Percentiles rank a stretch among this genome's conserved stretches.
These are phyloP conservation scores for Rhizophora mangle DNA, from an alignment of 345 rosid species.

Conservation along the genomic window DNA sequence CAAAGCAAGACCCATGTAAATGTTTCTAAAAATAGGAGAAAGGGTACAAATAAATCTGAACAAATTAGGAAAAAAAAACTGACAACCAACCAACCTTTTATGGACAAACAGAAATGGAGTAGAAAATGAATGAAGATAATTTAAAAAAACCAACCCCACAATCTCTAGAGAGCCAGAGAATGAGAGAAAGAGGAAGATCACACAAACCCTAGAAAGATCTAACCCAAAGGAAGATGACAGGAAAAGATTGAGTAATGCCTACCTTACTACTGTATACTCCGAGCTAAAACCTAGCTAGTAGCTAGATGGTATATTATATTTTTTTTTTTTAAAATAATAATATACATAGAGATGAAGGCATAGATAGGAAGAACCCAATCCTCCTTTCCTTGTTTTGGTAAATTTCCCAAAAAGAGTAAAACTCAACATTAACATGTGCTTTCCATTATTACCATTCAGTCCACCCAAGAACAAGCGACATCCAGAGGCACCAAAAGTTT, in stretches of 20 bases:
- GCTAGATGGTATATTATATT: constrained; percentile 20
- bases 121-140: neutral
- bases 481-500: constrained; percentile 32
- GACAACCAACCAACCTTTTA: constrained; percentile 3
- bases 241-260: neutral
- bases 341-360: constrained; percentile 18
- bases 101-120: neutral
- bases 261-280: too few species aligned
- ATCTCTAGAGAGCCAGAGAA: neutral
- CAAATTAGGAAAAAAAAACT: constrained; percentile 19
- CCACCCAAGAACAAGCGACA: constrained; percentile 5
- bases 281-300: constrained; percentile 41
- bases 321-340: constrained; percentile 27
- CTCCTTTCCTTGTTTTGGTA: constrained; percentile 63
- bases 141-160: neutral
- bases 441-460: constrained; percentile 8
- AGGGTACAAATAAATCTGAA: constrained; percentile 8
- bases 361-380: constrained; percentile 36
- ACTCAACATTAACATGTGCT: constrained; percentile 29
- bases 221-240: neutral
- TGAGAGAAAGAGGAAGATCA: neutral
- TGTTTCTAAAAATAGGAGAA: constrained; percentile 33
- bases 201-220: constrained; percentile 18
- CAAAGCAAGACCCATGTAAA: neutral
- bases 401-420: constrained; percentile 21